Base-by-base conservation (phyloP, 176 grass and related monocot genomes). In the Musa beccarii region DNA sequence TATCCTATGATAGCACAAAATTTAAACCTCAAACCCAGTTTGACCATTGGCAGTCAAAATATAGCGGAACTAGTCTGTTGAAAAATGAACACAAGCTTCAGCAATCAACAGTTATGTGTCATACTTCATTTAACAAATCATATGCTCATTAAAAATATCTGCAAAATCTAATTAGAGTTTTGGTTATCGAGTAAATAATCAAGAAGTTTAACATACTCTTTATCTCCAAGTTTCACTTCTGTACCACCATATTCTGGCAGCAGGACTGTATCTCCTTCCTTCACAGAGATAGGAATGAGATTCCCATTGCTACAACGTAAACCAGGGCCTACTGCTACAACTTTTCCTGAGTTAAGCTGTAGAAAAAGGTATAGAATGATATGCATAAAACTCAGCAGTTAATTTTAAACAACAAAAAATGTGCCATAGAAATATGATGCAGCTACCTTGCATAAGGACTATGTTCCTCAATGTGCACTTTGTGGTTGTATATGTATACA, bases 201-300 rank as follows among this genome's bases (percentile, higher is more conserved):
- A 66, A 29, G 21, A 26, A 66, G 54, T 66, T 52, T 43, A 6
- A 78, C 89, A 19, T 89, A 97, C 93, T 88, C 85, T 83, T 93
- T 90, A 5, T 97, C 93, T 51, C 73, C 81, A 80, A 97, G 93
- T 75, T 97, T 97, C 49, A 97, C 87, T 90, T 97, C 93, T 51
- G 74, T 80, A 55, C 93, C 93, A 71, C 93, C 93, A 85, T 93
- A 97, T 50, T 97, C 93, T 50, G 93, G 93, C 50, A 97, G 80
- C 23, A 97, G 87, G 66, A 97, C 93, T 78, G 83, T 87, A 59
- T 97, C 93, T 0, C 90, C 93, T 83, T 97, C 93, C 86, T 97
- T 93, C 17, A 97, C 85, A 52, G 76, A 43, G 74, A 88, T 79
- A 25, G 90, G 93, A 78, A 97, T 87, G 55, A 84, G 81, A 72